Base-by-base conservation (phyloP, 1,284 basidiomycete genomes). In the Trichosporon coremiiforme region DNA sequence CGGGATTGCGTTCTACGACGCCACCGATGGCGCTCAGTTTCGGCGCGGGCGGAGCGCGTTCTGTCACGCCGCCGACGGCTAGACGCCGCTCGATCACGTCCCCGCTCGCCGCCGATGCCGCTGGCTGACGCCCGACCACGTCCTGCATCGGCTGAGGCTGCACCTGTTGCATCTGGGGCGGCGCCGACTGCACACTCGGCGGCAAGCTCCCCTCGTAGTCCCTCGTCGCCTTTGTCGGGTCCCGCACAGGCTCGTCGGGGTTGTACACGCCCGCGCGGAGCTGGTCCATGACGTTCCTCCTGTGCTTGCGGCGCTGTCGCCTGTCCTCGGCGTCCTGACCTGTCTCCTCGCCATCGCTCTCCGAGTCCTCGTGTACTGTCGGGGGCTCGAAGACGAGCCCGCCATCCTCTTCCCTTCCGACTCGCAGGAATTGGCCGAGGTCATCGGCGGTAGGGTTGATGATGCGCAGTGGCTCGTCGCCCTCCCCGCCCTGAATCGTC, bases 351-450 rank as follows among this genome's bases (percentile, higher is more conserved):
- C 77, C 80, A 0, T 75, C 75, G 12, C 31, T 63, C 29, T 75
- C 71, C 31, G 50, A 64, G 22, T 66, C 68, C 3, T 66, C 67
- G 47, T 70, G 50, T 3, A 74, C 66, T 2, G 71, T 50, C n/a
- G 71, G 74, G 7, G 75, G 79, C 22, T 81, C 82, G 17, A 83
- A 72, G n/a, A 84, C 77, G 9, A 84, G 70, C 72, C 82, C 79
- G 47, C 82, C 82, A 75, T 84, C 82, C 62, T 82, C 81, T 22
- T 79, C 70, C 55, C 75, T 76, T 0, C 82, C 82, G 9, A 84
- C 80, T 17, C 81, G 75, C n/a, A 84, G 70, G 66, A 78, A 81
- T 53, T 77, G 73, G 69, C 74, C 71, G 63, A 81, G 60, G 70
- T 81, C 79, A 60, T 80, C 79, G 10, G 79, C 77, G 1, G 78